A percentile compares a stretch with the other conserved stretches of the same genome.
Evolutionary conservation across 139 green algal species (phyloP).

Genomic region (Zygnema circumcarinatum): DNA sequence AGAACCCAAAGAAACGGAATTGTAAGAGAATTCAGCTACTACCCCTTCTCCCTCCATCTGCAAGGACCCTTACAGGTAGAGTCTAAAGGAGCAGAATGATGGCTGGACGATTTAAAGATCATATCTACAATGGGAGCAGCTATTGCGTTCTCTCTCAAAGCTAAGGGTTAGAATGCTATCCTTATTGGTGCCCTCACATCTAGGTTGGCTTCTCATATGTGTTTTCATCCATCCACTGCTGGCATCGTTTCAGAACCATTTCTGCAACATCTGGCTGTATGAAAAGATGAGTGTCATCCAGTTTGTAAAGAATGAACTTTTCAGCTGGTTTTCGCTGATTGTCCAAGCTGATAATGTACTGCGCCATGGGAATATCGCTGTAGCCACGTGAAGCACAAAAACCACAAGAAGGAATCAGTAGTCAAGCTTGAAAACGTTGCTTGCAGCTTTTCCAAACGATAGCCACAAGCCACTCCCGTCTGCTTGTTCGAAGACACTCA

Average conservation of each 20-base stretch:
- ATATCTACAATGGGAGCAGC: no score
- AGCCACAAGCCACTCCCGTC: no score
- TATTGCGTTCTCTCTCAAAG: no score
- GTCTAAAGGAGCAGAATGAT: no score
- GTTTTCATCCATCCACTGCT: constrained; percentile 41
- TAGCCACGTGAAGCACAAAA: neutral
- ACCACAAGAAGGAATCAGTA: neutral
- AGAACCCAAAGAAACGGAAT: no score
- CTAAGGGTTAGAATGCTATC: no score
- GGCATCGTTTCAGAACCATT: constrained; percentile 23
- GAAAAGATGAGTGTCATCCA: constrained; percentile 62
- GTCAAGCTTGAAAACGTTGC: neutral
- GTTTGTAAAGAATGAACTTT: constrained; percentile 57
- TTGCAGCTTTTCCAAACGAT: constrained; percentile 2
- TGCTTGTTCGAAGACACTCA: neutral
- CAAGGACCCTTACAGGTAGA: no score
- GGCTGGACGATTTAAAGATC: no score
- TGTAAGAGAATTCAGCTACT: no score
- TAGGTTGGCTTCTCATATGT: constrained; percentile 50
- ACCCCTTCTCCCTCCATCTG: no score
- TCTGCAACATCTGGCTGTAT: constrained; percentile 48
- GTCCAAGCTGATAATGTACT: constrained; percentile 58
- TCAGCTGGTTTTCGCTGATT: constrained; percentile 15
- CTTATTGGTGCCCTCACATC: no score
- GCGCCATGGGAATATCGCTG: constrained; percentile 60